Percentiles rank a stretch among this genome's conserved stretches.
Conservation (phyloP, 805 yeast species). For the Wickerhamomyces ciferrii region DNA sequence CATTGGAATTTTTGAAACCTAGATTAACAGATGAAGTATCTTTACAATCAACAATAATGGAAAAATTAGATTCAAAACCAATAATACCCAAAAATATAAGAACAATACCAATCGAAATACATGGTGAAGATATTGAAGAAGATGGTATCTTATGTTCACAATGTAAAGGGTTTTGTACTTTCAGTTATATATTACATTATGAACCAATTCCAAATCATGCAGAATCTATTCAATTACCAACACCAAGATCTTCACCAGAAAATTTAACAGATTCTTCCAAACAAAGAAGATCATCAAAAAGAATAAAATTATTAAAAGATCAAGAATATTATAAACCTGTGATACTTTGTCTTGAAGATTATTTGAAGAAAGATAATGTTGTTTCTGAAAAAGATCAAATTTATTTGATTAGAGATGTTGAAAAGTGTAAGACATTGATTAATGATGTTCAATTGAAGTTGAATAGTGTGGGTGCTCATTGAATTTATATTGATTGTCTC, state of each 20-base stretch:
- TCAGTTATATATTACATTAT: conserved; percentile 25
- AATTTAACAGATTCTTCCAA: conserved; percentile 7
- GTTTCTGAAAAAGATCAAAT: conserved; percentile 9
- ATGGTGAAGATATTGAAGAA: conserved; percentile 8
- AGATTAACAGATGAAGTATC: conserved; percentile 17
- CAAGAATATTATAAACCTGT: conserved; percentile 5
- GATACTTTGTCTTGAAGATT: conserved; percentile 19
- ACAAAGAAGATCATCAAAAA: conserved; percentile 16
- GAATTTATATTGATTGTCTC: no score
- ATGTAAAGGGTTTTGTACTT: conserved; percentile 33
- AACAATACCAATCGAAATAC: not conserved
- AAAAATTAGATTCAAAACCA: conserved; percentile 10
- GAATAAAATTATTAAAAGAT: conserved; percentile 16
- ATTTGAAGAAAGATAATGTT: conserved; percentile 7
- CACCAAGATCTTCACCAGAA: conserved; percentile 20
- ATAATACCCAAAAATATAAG: conserved; percentile 2
- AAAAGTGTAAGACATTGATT: conserved; percentile 11
- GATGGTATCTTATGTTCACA: conserved; percentile 27
- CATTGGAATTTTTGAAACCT: conserved; percentile 15
- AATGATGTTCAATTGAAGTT: conserved; percentile 7
- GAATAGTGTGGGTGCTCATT: no score
- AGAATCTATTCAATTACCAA: conserved; percentile 8
- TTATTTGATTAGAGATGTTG: conserved; percentile 8
- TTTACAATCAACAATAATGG: conserved; percentile 14
- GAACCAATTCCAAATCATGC: conserved; percentile 10